Percentiles rank a stretch among this genome's conserved stretches.
These are phyloP conservation scores for Plasmodium gallinaceum DNA, from an alignment of 169 alveolate species.

Conservation along the genomic window DNA sequence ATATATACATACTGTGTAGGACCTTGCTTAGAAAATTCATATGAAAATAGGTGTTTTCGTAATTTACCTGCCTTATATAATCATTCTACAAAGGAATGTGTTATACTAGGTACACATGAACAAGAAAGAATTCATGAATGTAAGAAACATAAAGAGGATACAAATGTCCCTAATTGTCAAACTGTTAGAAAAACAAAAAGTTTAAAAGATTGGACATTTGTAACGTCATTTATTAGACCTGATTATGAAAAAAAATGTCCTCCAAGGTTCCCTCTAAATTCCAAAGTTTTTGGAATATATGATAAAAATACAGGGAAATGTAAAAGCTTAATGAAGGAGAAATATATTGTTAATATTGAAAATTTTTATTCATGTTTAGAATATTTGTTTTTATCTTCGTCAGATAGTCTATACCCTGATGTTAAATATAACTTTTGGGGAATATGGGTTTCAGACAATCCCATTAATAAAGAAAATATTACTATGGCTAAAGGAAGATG, in stretches of 20 bases:
- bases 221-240: conserved; percentile 68
- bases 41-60: conserved; percentile 44
- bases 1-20: conserved; percentile 66
- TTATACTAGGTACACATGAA: conserved; percentile 70
- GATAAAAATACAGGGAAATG: conserved; percentile 73
- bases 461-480: conserved; percentile 35
- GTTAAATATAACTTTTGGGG: conserved; percentile 20
- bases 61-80: conserved; percentile 70
- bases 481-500: conserved; percentile 22
- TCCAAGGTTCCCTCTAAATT: conserved; percentile 60
- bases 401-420: neutral
- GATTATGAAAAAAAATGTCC: conserved; percentile 77
- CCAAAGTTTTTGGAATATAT: conserved; percentile 54
- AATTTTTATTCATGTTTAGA: conserved; percentile 42
- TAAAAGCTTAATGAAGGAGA: conserved; percentile 15
- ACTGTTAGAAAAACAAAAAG: conserved; percentile 19
- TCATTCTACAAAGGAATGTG: conserved; percentile 69
- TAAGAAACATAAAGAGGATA: conserved; percentile 22
- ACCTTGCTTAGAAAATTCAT: conserved; percentile 49
- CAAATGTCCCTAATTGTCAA: conserved; percentile 47
- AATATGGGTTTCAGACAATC: conserved; percentile 28
- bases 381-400: conserved; percentile 29
- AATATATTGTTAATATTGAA: conserved; percentile 1
- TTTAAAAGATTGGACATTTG: conserved; percentile 71
- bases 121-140: conserved; percentile 39